phyloP scores from a whole-genome alignment of 805 yeast genomes.

The Maudiozyma pseudohumilis region DNA sequence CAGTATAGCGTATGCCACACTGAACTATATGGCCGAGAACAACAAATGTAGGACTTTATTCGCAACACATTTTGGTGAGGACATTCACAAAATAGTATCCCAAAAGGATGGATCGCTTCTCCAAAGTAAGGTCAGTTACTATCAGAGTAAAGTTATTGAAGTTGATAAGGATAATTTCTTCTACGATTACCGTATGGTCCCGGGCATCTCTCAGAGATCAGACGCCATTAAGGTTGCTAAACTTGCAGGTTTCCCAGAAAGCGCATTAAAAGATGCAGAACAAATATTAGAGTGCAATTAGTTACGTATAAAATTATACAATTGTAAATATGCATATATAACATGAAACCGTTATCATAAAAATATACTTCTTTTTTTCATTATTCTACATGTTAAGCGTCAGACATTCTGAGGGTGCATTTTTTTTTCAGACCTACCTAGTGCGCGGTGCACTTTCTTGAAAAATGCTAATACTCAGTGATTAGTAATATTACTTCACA shows the following conservation, averaged over 20 bases:
- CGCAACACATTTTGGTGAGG: slow-evolving; percentile 78
- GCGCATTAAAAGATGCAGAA: slow-evolving; percentile 45
- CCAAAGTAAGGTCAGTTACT: slow-evolving; percentile 12
- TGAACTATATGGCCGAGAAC: slow-evolving; percentile 41
- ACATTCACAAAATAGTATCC: slow-evolving; percentile 35
- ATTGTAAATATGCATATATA: too few relatives aligned
- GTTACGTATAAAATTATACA: not conserved
- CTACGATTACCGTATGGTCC: slow-evolving; percentile 45
- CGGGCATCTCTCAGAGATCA: slow-evolving; percentile 65
- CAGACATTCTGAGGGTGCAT: too few relatives aligned
- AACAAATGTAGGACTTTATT: slow-evolving; percentile 69
- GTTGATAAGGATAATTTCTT: slow-evolving; percentile 17
- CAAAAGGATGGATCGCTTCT: slow-evolving; percentile 19
- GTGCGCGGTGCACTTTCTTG: too few relatives aligned
- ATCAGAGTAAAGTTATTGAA: slow-evolving; percentile 21
- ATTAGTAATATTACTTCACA: too few relatives aligned
- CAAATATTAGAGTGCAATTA: not conserved
- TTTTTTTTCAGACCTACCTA: too few relatives aligned
- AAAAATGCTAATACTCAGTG: too few relatives aligned
- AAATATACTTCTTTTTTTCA: too few relatives aligned
- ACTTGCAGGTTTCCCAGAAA: slow-evolving; percentile 66
- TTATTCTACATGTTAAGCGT: too few relatives aligned
- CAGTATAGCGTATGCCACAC: slow-evolving; percentile 72
- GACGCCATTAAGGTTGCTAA: slow-evolving; percentile 71
- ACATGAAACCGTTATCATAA: too few relatives aligned